These are phyloP conservation scores for Phytophthora aleatoria DNA, from an alignment of 352 stramenopile species.

Conservation along the genomic window DNA sequence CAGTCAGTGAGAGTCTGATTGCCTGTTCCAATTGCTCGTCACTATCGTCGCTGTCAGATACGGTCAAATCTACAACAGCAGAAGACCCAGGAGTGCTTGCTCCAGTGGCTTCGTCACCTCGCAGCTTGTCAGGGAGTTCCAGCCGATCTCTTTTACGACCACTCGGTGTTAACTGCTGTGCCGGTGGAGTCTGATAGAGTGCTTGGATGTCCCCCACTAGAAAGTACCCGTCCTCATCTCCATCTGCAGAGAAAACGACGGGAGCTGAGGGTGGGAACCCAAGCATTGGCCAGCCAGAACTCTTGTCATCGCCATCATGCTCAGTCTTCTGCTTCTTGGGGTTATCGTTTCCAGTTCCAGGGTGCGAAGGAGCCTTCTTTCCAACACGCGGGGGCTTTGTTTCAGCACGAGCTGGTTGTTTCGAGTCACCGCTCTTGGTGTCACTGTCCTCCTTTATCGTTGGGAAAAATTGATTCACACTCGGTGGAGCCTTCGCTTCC, in stretches of 20 bases:
- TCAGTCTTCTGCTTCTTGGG: conserved; percentile 26
- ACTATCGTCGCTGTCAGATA: conserved; percentile 37
- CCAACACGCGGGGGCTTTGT: conserved; percentile 4
- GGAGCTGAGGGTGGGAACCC: conserved; percentile 14
- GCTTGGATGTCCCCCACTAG: conserved; percentile 56
- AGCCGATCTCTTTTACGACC: not conserved
- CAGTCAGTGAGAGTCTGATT: conserved; percentile 3
- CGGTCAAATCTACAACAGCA: conserved; percentile 39
- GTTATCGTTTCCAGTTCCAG: conserved; percentile 2
- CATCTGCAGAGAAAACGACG: conserved; percentile 39
- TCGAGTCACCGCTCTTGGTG: not conserved
- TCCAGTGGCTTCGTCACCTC: not conserved
- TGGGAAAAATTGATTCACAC: conserved; percentile 39
- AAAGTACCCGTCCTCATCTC: conserved; percentile 48
- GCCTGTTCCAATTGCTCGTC: conserved; percentile 16
- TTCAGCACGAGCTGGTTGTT: not conserved
- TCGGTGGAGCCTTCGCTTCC: conserved; percentile 23
- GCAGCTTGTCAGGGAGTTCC: not conserved
- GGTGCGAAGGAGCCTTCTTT: conserved; percentile 30
- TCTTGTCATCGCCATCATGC: conserved; percentile 10
- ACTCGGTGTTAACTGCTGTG: not conserved
- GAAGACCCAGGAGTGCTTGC: not conserved
- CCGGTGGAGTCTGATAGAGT: conserved; percentile 31
- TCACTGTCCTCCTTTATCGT: conserved; percentile 3
- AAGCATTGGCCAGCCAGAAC: not conserved